These are phyloP conservation scores for Rhodotorula graminis DNA, from an alignment of 768 basidiomycete genomes.

Conservation along the genomic window DNA sequence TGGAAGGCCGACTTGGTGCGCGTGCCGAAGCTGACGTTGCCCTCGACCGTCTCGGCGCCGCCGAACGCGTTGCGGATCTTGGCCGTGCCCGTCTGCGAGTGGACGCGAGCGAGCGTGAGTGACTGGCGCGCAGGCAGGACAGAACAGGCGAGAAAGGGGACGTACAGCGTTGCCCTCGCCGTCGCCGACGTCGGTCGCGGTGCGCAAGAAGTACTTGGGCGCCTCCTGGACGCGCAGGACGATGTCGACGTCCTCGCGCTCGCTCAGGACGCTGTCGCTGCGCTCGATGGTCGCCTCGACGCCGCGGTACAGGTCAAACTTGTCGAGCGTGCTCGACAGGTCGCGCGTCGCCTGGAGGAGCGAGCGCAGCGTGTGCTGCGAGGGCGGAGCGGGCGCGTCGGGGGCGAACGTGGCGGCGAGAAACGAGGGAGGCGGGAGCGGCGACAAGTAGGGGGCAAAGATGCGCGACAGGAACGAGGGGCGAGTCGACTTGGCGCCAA, in stretches of 20 bases:
- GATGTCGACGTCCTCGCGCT: conserved; percentile 66
- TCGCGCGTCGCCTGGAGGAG: conserved; percentile 66
- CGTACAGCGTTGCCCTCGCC: conserved; percentile 71
- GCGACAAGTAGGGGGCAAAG: conserved; percentile 60
- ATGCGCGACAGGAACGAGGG: conserved; percentile 74
- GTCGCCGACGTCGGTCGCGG: conserved; percentile 85
- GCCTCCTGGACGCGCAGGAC: conserved; percentile 72
- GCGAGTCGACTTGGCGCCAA: conserved; percentile 70
- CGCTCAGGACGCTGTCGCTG: conserved; percentile 56
- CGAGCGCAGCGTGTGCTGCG: conserved; percentile 54
- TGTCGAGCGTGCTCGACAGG: conserved; percentile 62
- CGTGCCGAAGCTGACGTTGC: conserved; percentile 75
- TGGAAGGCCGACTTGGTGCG: conserved; percentile 79
- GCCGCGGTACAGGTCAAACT: conserved; percentile 68
- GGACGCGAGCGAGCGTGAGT: background rate
- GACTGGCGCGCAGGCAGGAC: too few relatives aligned
- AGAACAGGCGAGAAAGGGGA: background rate
- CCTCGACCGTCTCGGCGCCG: conserved; percentile 81
- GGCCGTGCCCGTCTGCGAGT: conserved; percentile 62
- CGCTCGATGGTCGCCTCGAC: conserved; percentile 63
- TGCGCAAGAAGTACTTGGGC: conserved; percentile 69
- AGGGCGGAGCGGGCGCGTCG: conserved; percentile 42
- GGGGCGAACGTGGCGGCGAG: conserved; percentile 25
- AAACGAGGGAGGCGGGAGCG: conserved; percentile 43
- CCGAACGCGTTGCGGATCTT: conserved; percentile 84